Conservation (phyloP, 352 stramenopile genomes). For the Pythium phragmiticola region DNA sequence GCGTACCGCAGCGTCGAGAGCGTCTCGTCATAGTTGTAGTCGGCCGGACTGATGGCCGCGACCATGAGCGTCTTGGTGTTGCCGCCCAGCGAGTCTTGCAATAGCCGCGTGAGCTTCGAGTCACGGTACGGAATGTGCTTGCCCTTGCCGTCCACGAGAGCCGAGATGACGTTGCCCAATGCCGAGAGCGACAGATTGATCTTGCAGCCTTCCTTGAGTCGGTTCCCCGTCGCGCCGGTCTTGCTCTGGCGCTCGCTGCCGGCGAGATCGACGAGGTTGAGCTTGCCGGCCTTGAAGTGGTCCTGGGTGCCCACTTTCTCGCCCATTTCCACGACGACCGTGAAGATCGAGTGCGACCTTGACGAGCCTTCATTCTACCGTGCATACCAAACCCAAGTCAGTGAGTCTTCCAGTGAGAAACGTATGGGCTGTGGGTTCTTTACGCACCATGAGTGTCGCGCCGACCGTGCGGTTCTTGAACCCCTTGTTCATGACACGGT, state of each 20-base stretch:
- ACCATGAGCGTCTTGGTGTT: conserved; percentile 97
- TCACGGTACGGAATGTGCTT: conserved; percentile 93
- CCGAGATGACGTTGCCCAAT: conserved; percentile 84
- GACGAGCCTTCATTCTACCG: conserved; percentile 78
- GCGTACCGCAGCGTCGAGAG: conserved; percentile 94
- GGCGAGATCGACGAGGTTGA: conserved; percentile 95
- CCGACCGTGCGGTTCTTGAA: conserved; percentile 85
- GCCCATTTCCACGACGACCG: conserved; percentile 76
- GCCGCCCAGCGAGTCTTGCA: conserved; percentile 94
- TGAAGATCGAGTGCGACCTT: conserved; percentile 87
- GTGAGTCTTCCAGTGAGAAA: not conserved
- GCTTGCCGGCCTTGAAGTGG: conserved; percentile 85
- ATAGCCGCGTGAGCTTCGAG: conserved; percentile 94
- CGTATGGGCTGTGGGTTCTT: not conserved
- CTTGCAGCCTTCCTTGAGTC: conserved; percentile 41
- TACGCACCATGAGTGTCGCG: conserved; percentile 73
- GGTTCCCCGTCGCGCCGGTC: conserved; percentile 67
- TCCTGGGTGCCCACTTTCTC: conserved; percentile 75
- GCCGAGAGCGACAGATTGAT: conserved; percentile 56
- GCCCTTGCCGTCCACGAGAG: conserved; percentile 81
- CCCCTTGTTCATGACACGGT: conserved; percentile 74
- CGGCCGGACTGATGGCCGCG: conserved; percentile 92
- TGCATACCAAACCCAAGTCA: not conserved
- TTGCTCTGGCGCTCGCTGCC: conserved; percentile 94
- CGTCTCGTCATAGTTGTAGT: conserved; percentile 96